phyloP scores from a whole-genome alignment of 208 protist genomes.

The Trypanosoma vivax region DNA sequence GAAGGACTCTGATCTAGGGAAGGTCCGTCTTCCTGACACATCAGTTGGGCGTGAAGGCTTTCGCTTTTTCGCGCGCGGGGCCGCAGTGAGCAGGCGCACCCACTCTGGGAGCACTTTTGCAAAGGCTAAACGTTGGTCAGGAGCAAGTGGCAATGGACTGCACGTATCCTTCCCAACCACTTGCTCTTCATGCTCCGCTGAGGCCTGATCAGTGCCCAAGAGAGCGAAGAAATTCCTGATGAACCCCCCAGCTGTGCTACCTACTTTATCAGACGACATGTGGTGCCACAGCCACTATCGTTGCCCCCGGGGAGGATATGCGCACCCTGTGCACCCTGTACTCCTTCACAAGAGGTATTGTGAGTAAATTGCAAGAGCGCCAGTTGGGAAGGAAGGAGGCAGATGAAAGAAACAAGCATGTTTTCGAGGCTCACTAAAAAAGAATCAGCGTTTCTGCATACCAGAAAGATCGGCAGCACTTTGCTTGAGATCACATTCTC shows the following conservation, averaged over 20 bases:
- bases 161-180: not conserved
- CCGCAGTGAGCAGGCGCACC: slow-evolving; percentile 7
- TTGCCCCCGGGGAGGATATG: too few species aligned
- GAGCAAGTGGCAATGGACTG: not conserved
- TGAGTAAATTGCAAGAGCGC: too few species aligned
- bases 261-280: not conserved
- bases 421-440: too few species aligned
- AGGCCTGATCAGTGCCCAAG: not conserved
- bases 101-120: slow-evolving; percentile 11
- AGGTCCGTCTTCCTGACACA: not conserved
- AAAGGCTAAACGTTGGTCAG: slow-evolving; percentile 12
- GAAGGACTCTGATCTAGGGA: slow-evolving; percentile 4
- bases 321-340: too few species aligned
- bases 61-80: not conserved
- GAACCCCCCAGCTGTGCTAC: slow-evolving; percentile 1
- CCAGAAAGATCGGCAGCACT: too few species aligned
- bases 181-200: not conserved
- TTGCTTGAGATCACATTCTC: too few species aligned
- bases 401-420: too few species aligned
- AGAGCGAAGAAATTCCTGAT: slow-evolving; percentile 17
- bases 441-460: too few species aligned
- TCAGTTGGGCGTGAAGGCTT: too few species aligned
- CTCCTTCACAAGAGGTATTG: too few species aligned
- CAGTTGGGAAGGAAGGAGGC: too few species aligned
- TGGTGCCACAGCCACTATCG: not conserved